Base-by-base conservation (phyloP, 495 filamentous ascomycete species). In the Podospora australis region DNA sequence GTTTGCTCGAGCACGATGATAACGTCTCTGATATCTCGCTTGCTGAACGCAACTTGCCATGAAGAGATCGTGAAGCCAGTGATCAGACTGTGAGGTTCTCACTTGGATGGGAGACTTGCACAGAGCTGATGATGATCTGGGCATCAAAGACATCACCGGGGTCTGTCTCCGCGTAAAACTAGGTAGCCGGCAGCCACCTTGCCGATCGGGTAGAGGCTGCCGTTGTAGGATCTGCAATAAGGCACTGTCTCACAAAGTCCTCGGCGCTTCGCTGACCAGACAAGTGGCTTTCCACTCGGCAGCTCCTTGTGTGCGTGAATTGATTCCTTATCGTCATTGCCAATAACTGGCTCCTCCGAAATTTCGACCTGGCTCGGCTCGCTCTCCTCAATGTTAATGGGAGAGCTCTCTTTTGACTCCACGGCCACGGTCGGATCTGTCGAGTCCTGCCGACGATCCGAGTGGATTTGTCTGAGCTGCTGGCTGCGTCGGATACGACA, bases 211-310 rank as follows among this genome's bases (percentile, higher is more conserved):
- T 90, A 79, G 2, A 75, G 54, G 13, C 79, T 80, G 0, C 79
- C 74, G 56, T 92, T 82, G 28, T 78, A 78, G 2, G 73, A 55
- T 0, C 70, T 72, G 61, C 78, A 90, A 65, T 83, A 90, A 0
- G 75, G 71, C 1, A 90, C 58, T 1, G 81, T 71, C 55, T 90
- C 85, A 50, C 78, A 83, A 3, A 92, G 58, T 0, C 73, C 74
- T 11, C 80, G 75, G 7, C 88, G 78, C 30, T 55, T 67, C 59
- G 84, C 64, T 23, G 83, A 70, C 79, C 80, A 86, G 0, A 57
- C 36, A 6, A 25, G 3, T 7, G 52, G 52, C 21, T 34, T 28
- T 6, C 39, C 39, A 2, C 9, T 6, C 4, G 51, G 2, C n/a
- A n/a, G n/a, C n/a, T n/a, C n/a, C n/a, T n/a, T n/a, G 1, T n/a